Evolutionary conservation across 768 basidiomycete genomes (phyloP).

Genomic region (Xerocomellus dryophilus): DNA sequence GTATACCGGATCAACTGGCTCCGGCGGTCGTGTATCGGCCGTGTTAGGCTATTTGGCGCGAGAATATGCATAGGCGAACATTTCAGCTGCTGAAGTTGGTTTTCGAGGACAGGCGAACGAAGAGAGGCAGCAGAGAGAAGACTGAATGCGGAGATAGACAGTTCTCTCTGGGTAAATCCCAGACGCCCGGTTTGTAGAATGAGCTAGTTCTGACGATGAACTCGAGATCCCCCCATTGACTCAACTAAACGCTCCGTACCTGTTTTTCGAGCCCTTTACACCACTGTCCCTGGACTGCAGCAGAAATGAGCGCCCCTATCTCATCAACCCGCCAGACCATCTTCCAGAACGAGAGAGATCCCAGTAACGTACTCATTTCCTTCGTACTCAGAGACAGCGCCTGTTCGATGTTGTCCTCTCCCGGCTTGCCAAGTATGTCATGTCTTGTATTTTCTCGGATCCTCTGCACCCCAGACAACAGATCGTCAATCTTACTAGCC

Average conservation of each 20-base stretch:
- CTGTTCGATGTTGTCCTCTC: constrained; percentile 20
- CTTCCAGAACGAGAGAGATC: constrained; percentile 39
- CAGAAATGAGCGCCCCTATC: constrained; percentile 33
- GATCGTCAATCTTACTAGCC: constrained; percentile 32
- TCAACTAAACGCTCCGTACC: constrained; percentile 29
- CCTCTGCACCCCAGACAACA: constrained; percentile 41
- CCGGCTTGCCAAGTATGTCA: constrained; percentile 39
- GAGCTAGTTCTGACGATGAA: constrained; percentile 41
- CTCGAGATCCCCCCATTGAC: background rate
- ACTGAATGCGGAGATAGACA: constrained; percentile 40
- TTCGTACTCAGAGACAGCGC: constrained; percentile 30
- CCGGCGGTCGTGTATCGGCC: constrained; percentile 50
- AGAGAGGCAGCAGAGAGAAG: constrained; percentile 38
- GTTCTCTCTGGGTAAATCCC: constrained; percentile 41
- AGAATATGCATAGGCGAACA: constrained; percentile 46
- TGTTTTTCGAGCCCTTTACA: constrained; percentile 49
- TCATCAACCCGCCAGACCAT: constrained; percentile 42
- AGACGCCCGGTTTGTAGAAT: constrained; percentile 64
- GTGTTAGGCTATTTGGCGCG: constrained; percentile 43
- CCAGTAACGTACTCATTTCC: constrained; percentile 31
- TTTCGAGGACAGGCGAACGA: constrained; percentile 56
- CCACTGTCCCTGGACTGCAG: constrained; percentile 35
- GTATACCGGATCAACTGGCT: constrained; percentile 53
- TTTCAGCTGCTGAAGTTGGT: constrained; percentile 53
- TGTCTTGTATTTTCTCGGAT: constrained; percentile 34